Base-by-base conservation (phyloP, 2,329 filamentous ascomycete species). In the Monosporascus ibericus region DNA sequence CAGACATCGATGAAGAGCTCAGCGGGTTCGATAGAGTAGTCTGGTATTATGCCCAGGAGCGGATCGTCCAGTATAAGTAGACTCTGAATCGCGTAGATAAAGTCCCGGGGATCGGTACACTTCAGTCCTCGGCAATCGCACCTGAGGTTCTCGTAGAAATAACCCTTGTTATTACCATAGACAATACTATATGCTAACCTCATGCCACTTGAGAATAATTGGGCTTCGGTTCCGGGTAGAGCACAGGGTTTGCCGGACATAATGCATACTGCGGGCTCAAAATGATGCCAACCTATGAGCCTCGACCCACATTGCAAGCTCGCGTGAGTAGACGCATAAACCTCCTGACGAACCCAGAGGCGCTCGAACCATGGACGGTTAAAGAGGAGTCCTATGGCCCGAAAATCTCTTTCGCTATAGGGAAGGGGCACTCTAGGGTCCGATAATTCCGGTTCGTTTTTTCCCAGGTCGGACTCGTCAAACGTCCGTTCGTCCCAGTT, bases 131-230 rank as follows among this genome's bases (percentile, higher is more conserved):
- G 7, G 9, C 22, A 30, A 3, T 30, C 0, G 7, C 1, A 11
- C 5, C 42, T 46, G 2, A 46, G 4, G 17, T 1, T 2, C 1
- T 3, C 6, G 18, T 44, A 24, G 4, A 2, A 14, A 14, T 15
- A 44, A 2, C 20, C 40, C 2, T 0, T 27, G 8, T 9, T 1
- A 27, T 11, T 11, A 27, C 3, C 0, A 14, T 1, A 0, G 8
- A 20, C 39, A 6, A 42, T 15, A 8, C 0, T 15, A 5, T 2
- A 5, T 42, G 20, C 18, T 14, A 42, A 24, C 2, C 2, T 15
- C 11, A 4, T 9, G 2, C 2, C 39, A 14, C 14, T 1, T 9
- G 9, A 6, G 6, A 30, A 2, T 2, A 6, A 30, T 8, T 17
- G 5, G 5, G 9, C 15, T 8, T 6, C 17, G 3, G 17, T 20